Evolutionary conservation across 371 early-diverging fungal species (phyloP).

Genomic region (Apophysomyces ossiformis): DNA sequence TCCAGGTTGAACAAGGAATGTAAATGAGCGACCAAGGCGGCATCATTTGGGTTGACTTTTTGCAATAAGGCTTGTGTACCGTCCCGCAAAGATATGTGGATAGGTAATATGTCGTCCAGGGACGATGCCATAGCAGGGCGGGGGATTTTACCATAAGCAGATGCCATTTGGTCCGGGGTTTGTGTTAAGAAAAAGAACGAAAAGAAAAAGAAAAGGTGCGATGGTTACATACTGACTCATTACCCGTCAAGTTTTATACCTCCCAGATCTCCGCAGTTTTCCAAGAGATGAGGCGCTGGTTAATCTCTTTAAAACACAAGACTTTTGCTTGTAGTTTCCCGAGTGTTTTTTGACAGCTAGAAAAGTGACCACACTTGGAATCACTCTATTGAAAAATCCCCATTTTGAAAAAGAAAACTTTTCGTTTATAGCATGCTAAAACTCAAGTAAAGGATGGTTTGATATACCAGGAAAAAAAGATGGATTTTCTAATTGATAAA

Average conservation of each 20-base stretch:
- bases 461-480: too few species aligned
- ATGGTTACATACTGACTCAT: not conserved
- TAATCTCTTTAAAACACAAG: too few species aligned
- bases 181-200: not conserved
- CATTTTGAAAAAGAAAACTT: too few species aligned
- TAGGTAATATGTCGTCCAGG: conserved; percentile 49
- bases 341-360: too few species aligned
- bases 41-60: conserved; percentile 31
- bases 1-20: conserved; percentile 68
- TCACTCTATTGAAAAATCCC: too few species aligned
- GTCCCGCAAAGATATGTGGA: conserved; percentile 41
- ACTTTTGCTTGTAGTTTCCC: too few species aligned
- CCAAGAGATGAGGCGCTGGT: not conserved
- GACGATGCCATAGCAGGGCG: conserved; percentile 37
- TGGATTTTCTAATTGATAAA: too few species aligned
- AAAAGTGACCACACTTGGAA: too few species aligned
- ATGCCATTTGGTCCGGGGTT: conserved; percentile 47
- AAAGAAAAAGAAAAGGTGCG: conserved; percentile 14
- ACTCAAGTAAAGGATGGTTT: too few species aligned
- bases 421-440: too few species aligned
- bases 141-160: conserved; percentile 66
- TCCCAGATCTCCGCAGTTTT: not conserved
- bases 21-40: conserved; percentile 46
- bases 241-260: conserved; percentile 1
- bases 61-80: conserved; percentile 34